phyloP scores from a whole-genome alignment of 306 rosid species.

The Abrus precatorius region DNA sequence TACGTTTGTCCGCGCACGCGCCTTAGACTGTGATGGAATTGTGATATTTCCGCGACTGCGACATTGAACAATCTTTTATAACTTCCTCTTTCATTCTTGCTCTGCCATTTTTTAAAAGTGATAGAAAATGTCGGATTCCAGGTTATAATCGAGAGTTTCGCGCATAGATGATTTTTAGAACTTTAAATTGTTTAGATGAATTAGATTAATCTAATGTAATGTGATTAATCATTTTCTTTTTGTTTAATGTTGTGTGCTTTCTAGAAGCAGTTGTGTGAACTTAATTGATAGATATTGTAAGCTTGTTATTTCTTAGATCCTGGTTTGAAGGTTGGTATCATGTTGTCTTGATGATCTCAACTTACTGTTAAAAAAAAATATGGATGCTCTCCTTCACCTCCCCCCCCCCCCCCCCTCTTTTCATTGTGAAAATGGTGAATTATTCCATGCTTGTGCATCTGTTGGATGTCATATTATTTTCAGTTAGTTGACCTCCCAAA shows the following conservation, averaged over 20 bases:
- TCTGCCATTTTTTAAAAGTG: neutral
- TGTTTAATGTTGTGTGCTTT: neutral
- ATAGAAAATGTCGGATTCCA: neutral
- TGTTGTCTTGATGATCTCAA: constrained; percentile 17
- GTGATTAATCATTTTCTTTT: neutral
- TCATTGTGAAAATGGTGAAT: neutral
- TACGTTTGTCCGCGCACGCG: neutral
- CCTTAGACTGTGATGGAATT: neutral
- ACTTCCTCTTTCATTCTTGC: neutral
- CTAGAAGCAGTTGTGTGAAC: neutral
- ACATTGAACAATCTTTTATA: neutral
- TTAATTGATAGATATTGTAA: neutral
- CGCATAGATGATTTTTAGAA: neutral
- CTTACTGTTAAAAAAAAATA: neutral
- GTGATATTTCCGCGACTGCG: neutral
- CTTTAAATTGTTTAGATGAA: neutral
- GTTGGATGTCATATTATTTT: constrained; percentile 21
- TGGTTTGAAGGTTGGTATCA: constrained; percentile 11
- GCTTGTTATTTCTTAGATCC: neutral
- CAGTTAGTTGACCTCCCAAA: neutral
- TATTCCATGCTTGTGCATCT: neutral
- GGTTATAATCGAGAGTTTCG: neutral
- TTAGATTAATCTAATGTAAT: neutral
- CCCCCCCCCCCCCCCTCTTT: neutral
- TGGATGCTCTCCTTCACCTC: neutral